Evolutionary conservation across 345 rosid species (phyloP), one percentile per base, ranked within the genome.

Genomic region (Populus davidiana): DNA sequence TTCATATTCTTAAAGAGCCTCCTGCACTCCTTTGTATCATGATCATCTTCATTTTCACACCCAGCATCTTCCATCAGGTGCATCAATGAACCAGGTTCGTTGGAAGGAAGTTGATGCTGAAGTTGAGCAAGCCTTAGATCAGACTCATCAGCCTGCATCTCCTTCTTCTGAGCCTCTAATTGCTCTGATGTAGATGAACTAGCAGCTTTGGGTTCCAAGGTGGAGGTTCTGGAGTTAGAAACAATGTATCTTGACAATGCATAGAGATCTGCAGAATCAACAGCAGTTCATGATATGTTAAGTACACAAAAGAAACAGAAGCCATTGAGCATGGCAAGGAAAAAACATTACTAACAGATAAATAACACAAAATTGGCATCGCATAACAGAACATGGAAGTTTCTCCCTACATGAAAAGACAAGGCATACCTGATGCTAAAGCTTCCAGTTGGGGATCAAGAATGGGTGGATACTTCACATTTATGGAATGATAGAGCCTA

Each of bases 11-110:
- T 87, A 73, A 93, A 93, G 76, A 96, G 88, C 39, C 85, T 84
- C 83, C 89, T 92, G 79, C 98, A 93, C 68, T 82, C 87, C 85
- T 78, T 91, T 64, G 97, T 93, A 81, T 90, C 97, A 81, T 89
- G 91, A 89, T 93, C 99, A 68, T 96, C 99, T 81, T 96, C 98
- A 64, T 87, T 81, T 75, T 90, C 95, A 81, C 75, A 78, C 61
- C 77, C 69, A 78, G 88, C 86, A 82, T 87, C 88, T 75, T 87
- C 90, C 74, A 96, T 91, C 47, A 92, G 89, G 83, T 90, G 96
- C 98, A 96, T 93, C 80, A 96, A 71, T 35, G 97, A 97, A 77
- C 98, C 97, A 77, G 97, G 93, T 86, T 94, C 96, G 82, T 91
- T 93, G 41, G 94, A 81, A 75, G 98, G 94, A 73, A 96, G 97